These are phyloP conservation scores for Sphaerostilbella broomeana DNA, from an alignment of 2,329 filamentous ascomycete species.

Conservation along the genomic window DNA sequence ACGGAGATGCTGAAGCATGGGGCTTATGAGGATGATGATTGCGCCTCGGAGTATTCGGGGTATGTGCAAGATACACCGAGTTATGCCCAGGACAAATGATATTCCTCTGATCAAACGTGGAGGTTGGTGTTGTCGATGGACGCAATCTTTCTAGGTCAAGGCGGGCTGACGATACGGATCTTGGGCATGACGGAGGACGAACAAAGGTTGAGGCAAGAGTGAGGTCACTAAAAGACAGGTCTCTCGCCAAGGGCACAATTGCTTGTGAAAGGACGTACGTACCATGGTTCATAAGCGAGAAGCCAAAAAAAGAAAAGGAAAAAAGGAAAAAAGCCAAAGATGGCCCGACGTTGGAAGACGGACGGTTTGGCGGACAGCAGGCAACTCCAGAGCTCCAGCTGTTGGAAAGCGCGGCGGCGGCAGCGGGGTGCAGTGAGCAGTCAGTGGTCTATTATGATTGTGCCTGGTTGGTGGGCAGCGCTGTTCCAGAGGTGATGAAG, in stretches of 20 bases:
- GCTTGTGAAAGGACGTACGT: slow-evolving; percentile 1
- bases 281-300: background rate
- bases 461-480: no score
- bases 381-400: slow-evolving; percentile 1
- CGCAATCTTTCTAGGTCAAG: background rate
- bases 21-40: slow-evolving; percentile 1
- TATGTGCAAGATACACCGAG: background rate
- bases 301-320: slow-evolving; percentile 1
- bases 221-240: no score
- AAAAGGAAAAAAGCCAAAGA: background rate
- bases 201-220: background rate
- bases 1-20: background rate
- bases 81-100: background rate
- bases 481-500: background rate
- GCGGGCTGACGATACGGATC: no score
- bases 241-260: no score
- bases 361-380: slow-evolving; percentile 1
- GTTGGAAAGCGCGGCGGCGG: slow-evolving; percentile 6
- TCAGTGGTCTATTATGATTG: no score
- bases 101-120: background rate
- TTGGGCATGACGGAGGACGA: no score
- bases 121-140: background rate
- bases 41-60: slow-evolving; percentile 6
- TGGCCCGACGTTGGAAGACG: slow-evolving; percentile 1
- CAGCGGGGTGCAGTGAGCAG: slow-evolving; percentile 6